Percentiles rank a stretch among this genome's conserved stretches.
phyloP scores from a whole-genome alignment of 163 green algal genomes.

The Coccomyxa subellipsoidea region DNA sequence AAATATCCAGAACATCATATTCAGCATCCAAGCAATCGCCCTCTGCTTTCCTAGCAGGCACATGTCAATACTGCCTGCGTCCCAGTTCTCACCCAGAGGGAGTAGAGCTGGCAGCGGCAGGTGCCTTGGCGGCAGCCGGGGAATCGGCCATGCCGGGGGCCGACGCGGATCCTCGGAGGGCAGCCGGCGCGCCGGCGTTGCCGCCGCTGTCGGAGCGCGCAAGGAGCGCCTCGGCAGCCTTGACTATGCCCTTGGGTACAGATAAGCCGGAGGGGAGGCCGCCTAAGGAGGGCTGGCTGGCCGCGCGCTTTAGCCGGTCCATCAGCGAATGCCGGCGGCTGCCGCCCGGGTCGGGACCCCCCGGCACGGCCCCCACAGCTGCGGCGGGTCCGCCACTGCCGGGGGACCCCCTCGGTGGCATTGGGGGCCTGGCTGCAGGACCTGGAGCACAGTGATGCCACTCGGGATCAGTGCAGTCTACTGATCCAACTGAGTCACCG shows the following conservation, averaged over 20 bases:
- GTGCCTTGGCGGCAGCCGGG: neutral
- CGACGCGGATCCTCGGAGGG: neutral
- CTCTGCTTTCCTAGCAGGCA: neutral
- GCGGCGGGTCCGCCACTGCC: neutral
- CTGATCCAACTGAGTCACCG: too few species aligned
- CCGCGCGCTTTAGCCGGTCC: neutral
- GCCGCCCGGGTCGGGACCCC: neutral
- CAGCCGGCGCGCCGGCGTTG: neutral
- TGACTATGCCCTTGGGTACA: neutral
- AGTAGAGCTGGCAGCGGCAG: neutral
- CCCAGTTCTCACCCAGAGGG: neutral
- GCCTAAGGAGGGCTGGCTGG: neutral
- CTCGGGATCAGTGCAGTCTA: too few species aligned
- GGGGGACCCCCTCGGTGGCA: neutral
- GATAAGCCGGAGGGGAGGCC: neutral
- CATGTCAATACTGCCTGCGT: too few species aligned
- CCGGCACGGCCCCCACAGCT: neutral
- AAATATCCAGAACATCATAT: too few species aligned
- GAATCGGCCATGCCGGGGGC: neutral
- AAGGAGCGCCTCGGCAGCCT: neutral
- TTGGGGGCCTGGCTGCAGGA: neutral
- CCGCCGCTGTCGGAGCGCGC: neutral
- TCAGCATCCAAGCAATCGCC: neutral
- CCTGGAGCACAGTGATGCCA: neutral
- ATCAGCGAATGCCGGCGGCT: neutral